Evolutionary conservation across 371 early-diverging fungal species (phyloP).

Genomic region (Dinochytrium kinnereticum): DNA sequence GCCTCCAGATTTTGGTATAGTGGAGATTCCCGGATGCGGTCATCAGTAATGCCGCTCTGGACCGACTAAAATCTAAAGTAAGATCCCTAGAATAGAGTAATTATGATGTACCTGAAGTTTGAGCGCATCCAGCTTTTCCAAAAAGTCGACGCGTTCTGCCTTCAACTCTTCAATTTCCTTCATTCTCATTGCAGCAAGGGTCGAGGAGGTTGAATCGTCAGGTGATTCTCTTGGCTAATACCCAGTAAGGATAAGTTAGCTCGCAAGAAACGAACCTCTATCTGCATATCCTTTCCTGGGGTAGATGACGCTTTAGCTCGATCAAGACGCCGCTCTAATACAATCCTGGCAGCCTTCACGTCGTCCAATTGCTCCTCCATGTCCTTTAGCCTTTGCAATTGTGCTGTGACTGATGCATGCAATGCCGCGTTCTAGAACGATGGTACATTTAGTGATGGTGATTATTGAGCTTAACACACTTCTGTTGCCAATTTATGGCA

Average conservation of each 20-base stretch:
- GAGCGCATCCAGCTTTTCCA: conserved; percentile 56
- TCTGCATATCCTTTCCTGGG: conserved; percentile 1
- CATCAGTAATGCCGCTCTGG: neutral
- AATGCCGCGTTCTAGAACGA: conserved; percentile 25
- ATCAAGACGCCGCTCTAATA: conserved; percentile 50
- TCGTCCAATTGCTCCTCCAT: conserved; percentile 31
- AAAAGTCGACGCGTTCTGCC: conserved; percentile 53
- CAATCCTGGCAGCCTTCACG: conserved; percentile 35
- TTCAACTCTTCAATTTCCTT: conserved; percentile 62
- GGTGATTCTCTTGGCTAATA: conserved; percentile 5
- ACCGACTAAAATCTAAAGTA: neutral
- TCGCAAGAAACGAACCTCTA: conserved; percentile 18
- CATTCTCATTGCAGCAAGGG: conserved; percentile 58
- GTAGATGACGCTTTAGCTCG: conserved; percentile 26
- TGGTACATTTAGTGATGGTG: neutral
- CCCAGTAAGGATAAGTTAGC: neutral
- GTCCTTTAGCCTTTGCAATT: conserved; percentile 23
- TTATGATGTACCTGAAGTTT: conserved; percentile 53
- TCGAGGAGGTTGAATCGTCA: conserved; percentile 8
- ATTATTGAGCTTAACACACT: conserved; percentile 20
- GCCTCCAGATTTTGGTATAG: conserved; percentile 58
- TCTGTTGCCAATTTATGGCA: conserved; percentile 24
- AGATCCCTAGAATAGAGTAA: no score
- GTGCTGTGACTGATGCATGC: conserved; percentile 22
- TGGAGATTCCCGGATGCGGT: conserved; percentile 38